Percentiles rank a stretch among this genome's conserved stretches.
Conservation (phyloP, 805 yeast genomes). For the Zygoascus ofunaensis region DNA sequence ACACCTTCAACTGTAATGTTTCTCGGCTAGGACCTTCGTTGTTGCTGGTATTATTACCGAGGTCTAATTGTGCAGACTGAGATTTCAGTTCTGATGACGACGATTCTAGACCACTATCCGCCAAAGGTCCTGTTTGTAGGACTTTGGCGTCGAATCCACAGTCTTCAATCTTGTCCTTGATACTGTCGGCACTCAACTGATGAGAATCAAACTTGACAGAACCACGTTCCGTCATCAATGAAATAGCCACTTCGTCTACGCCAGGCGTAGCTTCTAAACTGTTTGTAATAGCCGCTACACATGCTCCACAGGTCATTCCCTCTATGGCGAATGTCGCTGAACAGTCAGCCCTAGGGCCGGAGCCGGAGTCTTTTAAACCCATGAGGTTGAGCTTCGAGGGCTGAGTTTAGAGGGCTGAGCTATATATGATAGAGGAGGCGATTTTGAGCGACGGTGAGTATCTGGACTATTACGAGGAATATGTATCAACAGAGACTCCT, state of each 20-base stretch:
- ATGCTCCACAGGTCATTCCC: slow-evolving; percentile 93
- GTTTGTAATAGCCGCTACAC: slow-evolving; percentile 57
- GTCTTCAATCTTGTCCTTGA: slow-evolving; percentile 56
- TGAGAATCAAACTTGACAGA: slow-evolving; percentile 39
- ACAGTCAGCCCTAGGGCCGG: no score
- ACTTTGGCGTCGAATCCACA: slow-evolving; percentile 57
- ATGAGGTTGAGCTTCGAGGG: no score
- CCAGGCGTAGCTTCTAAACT: slow-evolving; percentile 44
- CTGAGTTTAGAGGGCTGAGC: no score
- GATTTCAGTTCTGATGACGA: not conserved
- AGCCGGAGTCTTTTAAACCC: no score
- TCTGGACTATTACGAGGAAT: no score
- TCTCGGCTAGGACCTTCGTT: slow-evolving; percentile 6
- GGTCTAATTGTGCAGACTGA: not conserved
- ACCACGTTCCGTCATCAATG: slow-evolving; percentile 71
- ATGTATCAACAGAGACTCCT: no score
- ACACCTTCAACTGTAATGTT: slow-evolving; percentile 31
- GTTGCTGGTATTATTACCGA: not conserved
- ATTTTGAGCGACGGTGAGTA: no score
- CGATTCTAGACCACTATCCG: not conserved
- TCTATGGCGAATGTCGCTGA: slow-evolving; percentile 28
- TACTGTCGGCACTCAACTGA: slow-evolving; percentile 27
- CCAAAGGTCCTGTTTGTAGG: not conserved
- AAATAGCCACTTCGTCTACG: slow-evolving; percentile 49
- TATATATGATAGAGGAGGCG: no score